phyloP scores from a whole-genome alignment of 108 stramenopile genomes.

The Pseudonitzschia multiseries region DNA sequence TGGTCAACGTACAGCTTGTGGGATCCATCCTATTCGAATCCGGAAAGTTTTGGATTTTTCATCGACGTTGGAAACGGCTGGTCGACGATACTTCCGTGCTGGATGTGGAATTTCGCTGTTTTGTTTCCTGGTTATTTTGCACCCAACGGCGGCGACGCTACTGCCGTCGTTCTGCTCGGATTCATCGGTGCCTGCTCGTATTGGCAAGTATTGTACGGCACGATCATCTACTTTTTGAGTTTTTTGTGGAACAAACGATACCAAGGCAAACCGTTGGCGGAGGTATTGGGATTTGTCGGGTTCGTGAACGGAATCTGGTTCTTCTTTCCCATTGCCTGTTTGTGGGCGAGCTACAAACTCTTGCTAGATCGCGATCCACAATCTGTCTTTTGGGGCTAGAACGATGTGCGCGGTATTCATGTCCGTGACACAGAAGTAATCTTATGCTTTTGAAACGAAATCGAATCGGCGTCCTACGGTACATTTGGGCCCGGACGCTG shows the following conservation, averaged over 20 bases:
- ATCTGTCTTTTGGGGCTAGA: constrained; percentile 42
- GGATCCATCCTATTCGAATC: constrained; percentile 84
- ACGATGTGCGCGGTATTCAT: too few relatives aligned
- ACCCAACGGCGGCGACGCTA: constrained; percentile 10
- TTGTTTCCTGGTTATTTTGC: constrained; percentile 40
- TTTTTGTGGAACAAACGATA: constrained; percentile 72
- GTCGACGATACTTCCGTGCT: constrained; percentile 72
- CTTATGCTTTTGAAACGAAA: too few relatives aligned
- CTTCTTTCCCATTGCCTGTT: constrained; percentile 63
- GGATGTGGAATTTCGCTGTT: constrained; percentile 72
- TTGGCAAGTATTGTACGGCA: constrained; percentile 83
- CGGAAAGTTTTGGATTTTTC: constrained; percentile 85
- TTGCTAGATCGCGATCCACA: constrained; percentile 59
- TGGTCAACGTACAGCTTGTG: constrained; percentile 83
- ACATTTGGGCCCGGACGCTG: too few relatives aligned
- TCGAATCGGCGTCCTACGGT: too few relatives aligned
- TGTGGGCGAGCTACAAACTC: constrained; percentile 58
- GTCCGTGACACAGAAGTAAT: too few relatives aligned
- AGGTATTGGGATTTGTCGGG: constrained; percentile 71
- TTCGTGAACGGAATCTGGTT: constrained; percentile 76
- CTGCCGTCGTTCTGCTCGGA: constrained; percentile 45
- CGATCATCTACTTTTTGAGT: constrained; percentile 72
- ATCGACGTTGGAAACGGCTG: constrained; percentile 85
- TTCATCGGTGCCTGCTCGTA: constrained; percentile 64
- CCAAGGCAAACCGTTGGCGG: constrained; percentile 43